A percentile compares a stretch with the other conserved stretches of the same genome.
phyloP scores from a whole-genome alignment of 768 basidiomycete species.

The Rhodotorula kratochvilovae region DNA sequence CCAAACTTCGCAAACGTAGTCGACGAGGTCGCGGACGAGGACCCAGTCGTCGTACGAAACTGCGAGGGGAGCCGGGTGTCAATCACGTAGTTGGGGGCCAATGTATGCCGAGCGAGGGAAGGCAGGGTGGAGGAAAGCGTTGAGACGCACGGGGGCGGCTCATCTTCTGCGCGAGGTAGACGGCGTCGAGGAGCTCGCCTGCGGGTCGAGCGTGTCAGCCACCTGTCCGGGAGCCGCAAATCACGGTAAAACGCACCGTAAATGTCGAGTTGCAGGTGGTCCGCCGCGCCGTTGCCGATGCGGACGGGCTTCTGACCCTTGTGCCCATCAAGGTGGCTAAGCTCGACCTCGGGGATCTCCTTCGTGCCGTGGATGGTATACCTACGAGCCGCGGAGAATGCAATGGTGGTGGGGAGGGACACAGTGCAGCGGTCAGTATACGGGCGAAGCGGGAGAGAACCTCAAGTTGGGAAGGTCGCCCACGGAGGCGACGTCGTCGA shows the following conservation, averaged over 20 bases:
- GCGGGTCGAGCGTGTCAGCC: neutral
- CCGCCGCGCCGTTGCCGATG: slow-evolving; percentile 93
- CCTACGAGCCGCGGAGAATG: neutral
- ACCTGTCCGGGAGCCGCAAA: neutral
- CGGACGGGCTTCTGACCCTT: slow-evolving; percentile 48
- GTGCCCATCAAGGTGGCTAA: slow-evolving; percentile 73
- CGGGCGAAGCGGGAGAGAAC: too few relatives aligned
- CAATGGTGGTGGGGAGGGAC: neutral
- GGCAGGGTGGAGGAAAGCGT: neutral
- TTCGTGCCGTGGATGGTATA: slow-evolving; percentile 72
- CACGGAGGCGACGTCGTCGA: too few relatives aligned
- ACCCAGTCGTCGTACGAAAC: slow-evolving; percentile 46
- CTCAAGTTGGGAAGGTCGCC: too few relatives aligned
- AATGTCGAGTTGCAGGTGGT: slow-evolving; percentile 91
- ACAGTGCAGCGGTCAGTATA: too few relatives aligned
- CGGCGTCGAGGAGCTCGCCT: slow-evolving; percentile 75
- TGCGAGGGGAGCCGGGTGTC: neutral
- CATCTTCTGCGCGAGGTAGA: slow-evolving; percentile 88
- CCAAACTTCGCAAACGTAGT: slow-evolving; percentile 57
- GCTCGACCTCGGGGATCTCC: slow-evolving; percentile 73
- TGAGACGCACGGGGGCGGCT: slow-evolving; percentile 44
- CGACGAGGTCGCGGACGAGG: slow-evolving; percentile 49
- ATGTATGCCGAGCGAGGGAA: too few relatives aligned
- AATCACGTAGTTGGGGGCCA: too few relatives aligned
- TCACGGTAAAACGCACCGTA: slow-evolving; percentile 55